Evolutionary conservation across 1,284 basidiomycete species (phyloP).

Genomic region (Moesziomyces sp.): DNA sequence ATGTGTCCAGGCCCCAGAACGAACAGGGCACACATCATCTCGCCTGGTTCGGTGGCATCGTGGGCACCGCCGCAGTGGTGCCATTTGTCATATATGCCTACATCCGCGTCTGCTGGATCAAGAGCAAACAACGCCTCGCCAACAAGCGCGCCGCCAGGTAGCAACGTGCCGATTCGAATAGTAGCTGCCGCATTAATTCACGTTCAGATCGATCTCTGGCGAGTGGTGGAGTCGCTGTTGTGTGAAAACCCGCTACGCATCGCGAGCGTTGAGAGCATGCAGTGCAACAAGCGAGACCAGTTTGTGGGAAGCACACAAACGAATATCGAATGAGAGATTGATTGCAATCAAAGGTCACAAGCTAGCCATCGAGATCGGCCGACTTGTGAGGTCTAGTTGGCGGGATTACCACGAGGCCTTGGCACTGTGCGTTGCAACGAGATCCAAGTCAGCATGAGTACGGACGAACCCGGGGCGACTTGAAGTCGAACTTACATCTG

Average conservation of each 20-base stretch:
- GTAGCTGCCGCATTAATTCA: too few species aligned
- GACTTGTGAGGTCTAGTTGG: too few species aligned
- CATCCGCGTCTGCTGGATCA: slow-evolving; percentile 6
- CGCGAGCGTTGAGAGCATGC: too few species aligned
- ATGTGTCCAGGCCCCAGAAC: slow-evolving; percentile 71
- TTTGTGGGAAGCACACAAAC: background rate
- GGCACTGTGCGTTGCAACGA: slow-evolving; percentile 14
- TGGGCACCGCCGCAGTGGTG: background rate
- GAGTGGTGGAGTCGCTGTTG: too few species aligned
- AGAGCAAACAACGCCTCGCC: slow-evolving; percentile 23
- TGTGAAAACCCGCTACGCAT: too few species aligned
- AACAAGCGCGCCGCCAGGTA: slow-evolving; percentile 15
- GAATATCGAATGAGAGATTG: background rate
- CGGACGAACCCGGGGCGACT: background rate
- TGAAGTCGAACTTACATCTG: slow-evolving; percentile 49
- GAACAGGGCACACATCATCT: slow-evolving; percentile 42
- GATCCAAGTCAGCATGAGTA: background rate
- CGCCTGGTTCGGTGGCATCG: slow-evolving; percentile 32
- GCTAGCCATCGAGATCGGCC: background rate
- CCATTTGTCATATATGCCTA: slow-evolving; percentile 13
- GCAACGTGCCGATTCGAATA: background rate
- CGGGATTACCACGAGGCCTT: slow-evolving; percentile 45
- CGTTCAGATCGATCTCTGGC: too few species aligned
- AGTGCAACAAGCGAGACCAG: background rate
- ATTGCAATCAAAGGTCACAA: background rate